Percentiles rank a stretch among this genome's conserved stretches.
Conservation (phyloP, 768 basidiomycete species). For the Dioszegia hungarica region DNA sequence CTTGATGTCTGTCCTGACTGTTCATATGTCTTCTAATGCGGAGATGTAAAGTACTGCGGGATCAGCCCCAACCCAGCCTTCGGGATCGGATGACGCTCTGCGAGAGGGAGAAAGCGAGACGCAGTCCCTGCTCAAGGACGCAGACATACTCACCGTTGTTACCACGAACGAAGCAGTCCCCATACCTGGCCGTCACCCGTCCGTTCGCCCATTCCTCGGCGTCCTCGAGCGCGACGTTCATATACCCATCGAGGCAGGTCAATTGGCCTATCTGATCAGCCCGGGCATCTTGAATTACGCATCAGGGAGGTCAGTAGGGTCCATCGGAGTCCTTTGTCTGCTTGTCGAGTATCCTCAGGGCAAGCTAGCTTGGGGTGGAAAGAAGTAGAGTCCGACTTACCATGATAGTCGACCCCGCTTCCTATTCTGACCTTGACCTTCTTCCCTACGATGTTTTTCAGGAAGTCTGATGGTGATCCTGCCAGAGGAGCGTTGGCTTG, state of each 20-base stretch:
- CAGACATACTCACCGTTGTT: slow-evolving; percentile 46
- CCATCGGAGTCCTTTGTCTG: no score
- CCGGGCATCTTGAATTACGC: neutral
- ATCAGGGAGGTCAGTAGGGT: no score
- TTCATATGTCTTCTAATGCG: slow-evolving; percentile 41
- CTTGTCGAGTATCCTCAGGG: no score
- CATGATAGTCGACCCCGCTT: slow-evolving; percentile 88
- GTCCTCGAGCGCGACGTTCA: slow-evolving; percentile 98
- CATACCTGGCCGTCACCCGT: slow-evolving; percentile 77
- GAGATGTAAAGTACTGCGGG: slow-evolving; percentile 42
- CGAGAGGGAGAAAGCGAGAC: no score
- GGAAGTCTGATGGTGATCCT: slow-evolving; percentile 85
- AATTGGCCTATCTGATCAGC: slow-evolving; percentile 62
- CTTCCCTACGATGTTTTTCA: slow-evolving; percentile 96
- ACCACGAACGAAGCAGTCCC: slow-evolving; percentile 78
- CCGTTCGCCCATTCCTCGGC: slow-evolving; percentile 94
- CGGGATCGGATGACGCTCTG: no score
- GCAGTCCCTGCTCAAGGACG: no score
- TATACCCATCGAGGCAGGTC: slow-evolving; percentile 95
- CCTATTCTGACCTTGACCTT: slow-evolving; percentile 84
- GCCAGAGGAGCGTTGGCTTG: slow-evolving; percentile 35
- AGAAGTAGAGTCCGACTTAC: slow-evolving; percentile 52
- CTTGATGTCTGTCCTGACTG: neutral
- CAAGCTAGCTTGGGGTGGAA: neutral
- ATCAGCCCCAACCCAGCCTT: neutral